A percentile compares a stretch with the other conserved stretches of the same genome.
Evolutionary conservation across 176 grass and related monocot genomes (phyloP).

Genomic region (Leersia perrieri): DNA sequence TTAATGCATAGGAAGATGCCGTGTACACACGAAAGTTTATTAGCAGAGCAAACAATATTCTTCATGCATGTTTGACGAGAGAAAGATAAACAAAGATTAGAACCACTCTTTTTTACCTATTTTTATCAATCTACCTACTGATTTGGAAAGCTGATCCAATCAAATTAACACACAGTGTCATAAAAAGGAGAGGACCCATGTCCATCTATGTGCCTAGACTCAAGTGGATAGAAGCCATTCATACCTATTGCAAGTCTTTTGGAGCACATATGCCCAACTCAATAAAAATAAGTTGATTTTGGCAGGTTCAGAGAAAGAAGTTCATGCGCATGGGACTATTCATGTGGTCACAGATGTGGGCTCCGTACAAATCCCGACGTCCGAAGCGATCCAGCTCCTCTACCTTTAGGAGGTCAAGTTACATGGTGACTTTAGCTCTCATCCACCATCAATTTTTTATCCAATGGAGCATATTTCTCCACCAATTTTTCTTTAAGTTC

Average conservation of each 20-base stretch:
- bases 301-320: neutral
- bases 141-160: neutral
- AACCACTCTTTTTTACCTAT: neutral
- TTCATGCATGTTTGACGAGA: neutral
- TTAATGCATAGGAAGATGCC: neutral
- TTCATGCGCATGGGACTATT: neutral
- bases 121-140: neutral
- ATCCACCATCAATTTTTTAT: too few relatives aligned
- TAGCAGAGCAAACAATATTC: neutral
- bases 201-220: neutral
- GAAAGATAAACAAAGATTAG: neutral
- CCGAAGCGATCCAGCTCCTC: too few relatives aligned
- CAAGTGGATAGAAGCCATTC: neutral
- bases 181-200: neutral
- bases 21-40: neutral
- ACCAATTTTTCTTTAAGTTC: too few relatives aligned
- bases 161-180: neutral
- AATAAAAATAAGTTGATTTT: neutral
- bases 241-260: neutral
- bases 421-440: too few relatives aligned
- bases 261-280: neutral
- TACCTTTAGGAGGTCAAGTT: too few relatives aligned
- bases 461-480: too few relatives aligned
- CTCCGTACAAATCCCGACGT: neutral
- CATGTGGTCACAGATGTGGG: neutral